Percentiles rank a stretch among this genome's conserved stretches.
These are phyloP conservation scores for Gigaspora rosea DNA, from an alignment of 192 early-diverging fungal genomes.

Conservation along the genomic window DNA sequence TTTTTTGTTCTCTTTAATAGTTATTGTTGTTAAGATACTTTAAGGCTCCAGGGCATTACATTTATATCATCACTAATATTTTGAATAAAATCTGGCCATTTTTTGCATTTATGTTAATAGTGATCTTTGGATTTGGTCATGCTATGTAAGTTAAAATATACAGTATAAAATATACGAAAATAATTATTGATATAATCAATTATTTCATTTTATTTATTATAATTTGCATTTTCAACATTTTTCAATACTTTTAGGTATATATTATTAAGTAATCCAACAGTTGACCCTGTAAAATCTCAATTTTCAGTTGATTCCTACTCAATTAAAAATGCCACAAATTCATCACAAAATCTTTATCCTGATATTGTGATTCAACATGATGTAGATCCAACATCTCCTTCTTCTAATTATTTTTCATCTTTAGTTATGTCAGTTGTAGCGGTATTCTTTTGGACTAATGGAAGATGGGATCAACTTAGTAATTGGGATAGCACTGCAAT, in stretches of 20 bases:
- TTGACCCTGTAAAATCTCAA: too few species aligned
- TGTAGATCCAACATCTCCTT: neutral
- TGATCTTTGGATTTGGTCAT: constrained; percentile 11
- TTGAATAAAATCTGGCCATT: neutral
- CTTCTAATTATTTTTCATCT: constrained; percentile 2
- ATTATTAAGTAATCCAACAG: neutral
- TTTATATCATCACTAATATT: neutral
- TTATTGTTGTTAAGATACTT: constrained; percentile 5
- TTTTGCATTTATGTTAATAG: neutral
- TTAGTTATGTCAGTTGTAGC: neutral
- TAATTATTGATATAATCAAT: neutral
- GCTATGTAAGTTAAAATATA: constrained; percentile 8
- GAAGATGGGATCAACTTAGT: constrained; percentile 25
- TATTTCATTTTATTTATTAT: too few species aligned
- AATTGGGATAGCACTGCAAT: constrained; percentile 18
- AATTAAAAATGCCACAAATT: too few species aligned
- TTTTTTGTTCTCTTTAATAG: neutral
- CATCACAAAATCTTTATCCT: neutral
- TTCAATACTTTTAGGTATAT: neutral
- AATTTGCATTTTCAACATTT: too few species aligned
- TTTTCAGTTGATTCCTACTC: too few species aligned
- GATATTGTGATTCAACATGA: neutral
- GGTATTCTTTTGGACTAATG: constrained; percentile 22
- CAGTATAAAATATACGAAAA: too few species aligned
- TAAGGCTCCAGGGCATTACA: neutral